Base-by-base conservation (phyloP, 2,329 filamentous ascomycete genomes). In the Trichoderma semiorbis region DNA sequence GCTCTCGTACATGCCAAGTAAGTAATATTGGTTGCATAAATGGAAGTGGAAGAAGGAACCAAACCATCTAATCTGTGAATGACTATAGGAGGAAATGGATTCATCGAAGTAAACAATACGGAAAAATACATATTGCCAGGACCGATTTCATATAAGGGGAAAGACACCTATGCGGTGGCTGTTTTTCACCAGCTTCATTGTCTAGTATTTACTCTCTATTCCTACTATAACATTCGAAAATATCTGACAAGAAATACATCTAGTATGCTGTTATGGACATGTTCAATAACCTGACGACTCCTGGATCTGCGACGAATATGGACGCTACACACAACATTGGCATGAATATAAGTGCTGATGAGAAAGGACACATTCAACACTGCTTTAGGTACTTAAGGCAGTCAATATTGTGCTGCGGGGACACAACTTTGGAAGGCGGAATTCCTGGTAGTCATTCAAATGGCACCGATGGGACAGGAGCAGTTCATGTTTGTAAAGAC, bases 161-260 rank as follows among this genome's bases (percentile, higher is more conserved):
- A 58, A 30, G 7, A 26, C 11, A 58, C 34, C 34, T 68, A 68
- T 43, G 30, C 65, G 7, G 16, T 68, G 7, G 65, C 65, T 43
- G 65, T 68, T 32, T 68, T 68, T 26, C 65, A 68, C 11, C 65
- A 68, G 26, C 53, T 68, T 24, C 65, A 68, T 21, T 68, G 65
- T 30, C 39, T 68, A 34, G 65, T 68, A 68, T 14, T 57, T 68
- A n/a, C 16, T 24, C 21, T 4, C 34, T 5, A 14, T 12, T 30
- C 28, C 12, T 24, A 5, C 3, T 21, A 8, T 11, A 30, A 14
- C 0, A 3, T 16, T 7, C 21, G 11, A 2, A 5, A 28, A 21
- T 16, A 8, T 58, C 36, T 16, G 21, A 55, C 16, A 26, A 39
- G 5, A 16, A 32, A 5, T 18, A n/a, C 30, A 14, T 32, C 18